Percentiles rank a stretch among this genome's conserved stretches.
Conservation (phyloP, 768 basidiomycete species). For the Nidularia pulvinata region DNA sequence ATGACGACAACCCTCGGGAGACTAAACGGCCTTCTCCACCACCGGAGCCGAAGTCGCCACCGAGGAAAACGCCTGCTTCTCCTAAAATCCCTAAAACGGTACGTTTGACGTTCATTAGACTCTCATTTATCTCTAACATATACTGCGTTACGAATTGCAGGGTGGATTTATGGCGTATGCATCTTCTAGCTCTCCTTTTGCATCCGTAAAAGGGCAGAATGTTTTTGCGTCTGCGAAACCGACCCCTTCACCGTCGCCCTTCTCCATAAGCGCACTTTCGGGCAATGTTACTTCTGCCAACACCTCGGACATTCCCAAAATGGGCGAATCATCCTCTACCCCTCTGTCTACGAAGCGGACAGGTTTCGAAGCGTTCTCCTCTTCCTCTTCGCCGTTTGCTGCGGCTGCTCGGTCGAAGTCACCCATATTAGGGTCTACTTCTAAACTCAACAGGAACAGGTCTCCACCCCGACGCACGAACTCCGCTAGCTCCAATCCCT, state of each 20-base stretch:
- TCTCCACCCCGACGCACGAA: constrained; percentile 53
- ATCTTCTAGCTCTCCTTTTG: constrained; percentile 72
- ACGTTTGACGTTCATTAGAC: constrained; percentile 16
- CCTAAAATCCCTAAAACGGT: constrained; percentile 42
- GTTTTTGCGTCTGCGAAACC: constrained; percentile 41
- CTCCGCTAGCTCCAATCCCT: constrained; percentile 46
- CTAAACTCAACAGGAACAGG: constrained; percentile 44
- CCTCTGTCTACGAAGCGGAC: constrained; percentile 26
- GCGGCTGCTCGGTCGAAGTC: constrained; percentile 47
- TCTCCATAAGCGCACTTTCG: neutral
- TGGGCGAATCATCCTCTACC: constrained; percentile 18
- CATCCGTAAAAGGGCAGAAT: constrained; percentile 70
- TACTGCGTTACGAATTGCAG: constrained; percentile 27
- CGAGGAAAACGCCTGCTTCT: constrained; percentile 25
- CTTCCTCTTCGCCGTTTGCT: constrained; percentile 24
- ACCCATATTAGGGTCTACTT: constrained; percentile 41
- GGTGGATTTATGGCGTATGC: constrained; percentile 84
- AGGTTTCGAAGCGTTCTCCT: constrained; percentile 30
- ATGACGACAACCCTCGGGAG: constrained; percentile 62
- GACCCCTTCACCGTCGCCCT: constrained; percentile 20
- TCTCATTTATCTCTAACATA: neutral
- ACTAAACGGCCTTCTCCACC: constrained; percentile 67
- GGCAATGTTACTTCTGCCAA: constrained; percentile 16
- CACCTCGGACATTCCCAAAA: constrained; percentile 11
- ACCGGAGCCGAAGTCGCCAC: constrained; percentile 47